Evolutionary conservation across 495 filamentous ascomycete species (phyloP), one percentile per base, ranked within the genome.

Genomic region (Thozetella sp.): DNA sequence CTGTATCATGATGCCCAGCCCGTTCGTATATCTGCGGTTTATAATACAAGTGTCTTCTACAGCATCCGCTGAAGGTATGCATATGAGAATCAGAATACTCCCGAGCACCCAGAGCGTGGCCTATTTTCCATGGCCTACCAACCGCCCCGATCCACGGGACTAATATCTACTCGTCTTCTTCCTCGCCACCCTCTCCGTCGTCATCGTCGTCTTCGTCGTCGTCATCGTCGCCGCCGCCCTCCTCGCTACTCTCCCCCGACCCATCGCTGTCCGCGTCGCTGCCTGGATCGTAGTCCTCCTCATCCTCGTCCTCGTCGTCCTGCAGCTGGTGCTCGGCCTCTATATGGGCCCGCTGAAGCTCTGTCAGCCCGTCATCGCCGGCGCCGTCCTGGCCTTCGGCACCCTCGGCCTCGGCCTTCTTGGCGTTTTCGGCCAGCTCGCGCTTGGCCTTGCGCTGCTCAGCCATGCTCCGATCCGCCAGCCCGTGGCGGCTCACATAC

Each of bases 401-500:
- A 64, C 89, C 90, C 56, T 86, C 83, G 58, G 78, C 83, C 22
- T 63, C 64, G 23, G 52, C 56, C 61, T 67, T 69, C 46, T 72
- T 76, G 2, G 48, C 66, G 54, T 81, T 82, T 67, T 82, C 78
- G 6, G 70, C 72, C 43, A 82, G 56, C 63, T 82, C 65, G 51
- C 68, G 71, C 81, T 95, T 97, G 12, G 95, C 95, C 59, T 91
- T 87, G 22, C 95, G 74, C 60, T 87, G 84, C 65, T 94, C 94
- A 3, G 95, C 95, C 86, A 99, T 86, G 66, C 92, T 96, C 22
- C 92, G 86, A 69, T 99, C 95, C 56, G 97, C 91, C 27, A 99
- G 82, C 15, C 86, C 83, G 65, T 97, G 90, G 15, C 83, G 80
- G 64, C 89, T 88, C 53, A 98, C 83, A 68, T 97, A 99, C 19